A percentile compares a stretch with the other conserved stretches of the same genome.
phyloP scores from a whole-genome alignment of 1,284 basidiomycete species.

The Apiotrichum akiyoshidainum region DNA sequence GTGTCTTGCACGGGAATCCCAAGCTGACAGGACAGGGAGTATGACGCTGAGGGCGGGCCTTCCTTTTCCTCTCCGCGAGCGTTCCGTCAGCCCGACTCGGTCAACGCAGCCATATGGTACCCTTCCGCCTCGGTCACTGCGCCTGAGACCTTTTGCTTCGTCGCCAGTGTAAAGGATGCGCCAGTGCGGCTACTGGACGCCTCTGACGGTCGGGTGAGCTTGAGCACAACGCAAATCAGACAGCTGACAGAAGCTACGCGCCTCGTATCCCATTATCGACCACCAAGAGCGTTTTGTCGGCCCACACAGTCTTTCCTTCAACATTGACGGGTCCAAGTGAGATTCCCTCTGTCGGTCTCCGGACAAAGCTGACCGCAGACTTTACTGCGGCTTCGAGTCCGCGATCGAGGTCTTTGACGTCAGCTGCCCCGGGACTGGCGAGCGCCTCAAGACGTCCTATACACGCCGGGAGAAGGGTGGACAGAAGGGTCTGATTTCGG shows the following conservation, averaged over 20 bases:
- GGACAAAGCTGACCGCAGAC: conserved; percentile 51
- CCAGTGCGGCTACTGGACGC: conserved; percentile 79
- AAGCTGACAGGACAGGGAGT: neutral
- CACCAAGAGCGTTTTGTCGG: conserved; percentile 83
- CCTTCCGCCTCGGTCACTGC: conserved; percentile 63
- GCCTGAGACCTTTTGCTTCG: conserved; percentile 71
- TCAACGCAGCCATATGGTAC: conserved; percentile 76
- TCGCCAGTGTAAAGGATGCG: conserved; percentile 72
- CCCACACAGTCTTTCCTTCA: conserved; percentile 77
- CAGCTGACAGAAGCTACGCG: conserved; percentile 62
- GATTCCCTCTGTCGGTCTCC: conserved; percentile 20
- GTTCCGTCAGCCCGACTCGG: conserved; percentile 61
- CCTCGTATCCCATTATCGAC: conserved; percentile 84
- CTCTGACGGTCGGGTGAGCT: conserved; percentile 66
- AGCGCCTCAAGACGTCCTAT: conserved; percentile 68
- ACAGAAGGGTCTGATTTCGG: conserved; percentile 83
- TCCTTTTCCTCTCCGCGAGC: conserved; percentile 13
- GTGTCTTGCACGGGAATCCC: conserved; percentile 2
- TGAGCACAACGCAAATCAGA: too few species aligned
- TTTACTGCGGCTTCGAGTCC: conserved; percentile 86
- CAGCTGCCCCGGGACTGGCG: conserved; percentile 43
- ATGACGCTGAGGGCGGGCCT: neutral
- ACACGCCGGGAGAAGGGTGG: conserved; percentile 69
- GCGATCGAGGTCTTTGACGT: conserved; percentile 87
- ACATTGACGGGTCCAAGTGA: conserved; percentile 64